A percentile compares a stretch with the other conserved stretches of the same genome.
Evolutionary conservation across 1,284 basidiomycete genomes (phyloP).

Genomic region (Tetrapyrgos nigripes): DNA sequence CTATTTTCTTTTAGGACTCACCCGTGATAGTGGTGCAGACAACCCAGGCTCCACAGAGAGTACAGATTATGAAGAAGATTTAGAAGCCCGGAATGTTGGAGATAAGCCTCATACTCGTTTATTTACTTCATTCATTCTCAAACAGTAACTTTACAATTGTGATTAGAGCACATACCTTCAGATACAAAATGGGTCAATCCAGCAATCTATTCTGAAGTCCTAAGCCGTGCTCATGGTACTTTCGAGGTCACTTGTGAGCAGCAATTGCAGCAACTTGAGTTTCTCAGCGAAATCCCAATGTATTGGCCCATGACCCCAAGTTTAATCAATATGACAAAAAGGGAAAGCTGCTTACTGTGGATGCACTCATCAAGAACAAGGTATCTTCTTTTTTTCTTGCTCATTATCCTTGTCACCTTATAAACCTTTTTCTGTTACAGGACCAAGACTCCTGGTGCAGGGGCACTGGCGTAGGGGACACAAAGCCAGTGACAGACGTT

Average conservation of each 20-base stretch:
- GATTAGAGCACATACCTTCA: background rate
- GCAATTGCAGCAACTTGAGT: background rate
- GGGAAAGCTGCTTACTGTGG: background rate
- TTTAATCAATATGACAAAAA: background rate
- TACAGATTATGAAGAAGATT: background rate
- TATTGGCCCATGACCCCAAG: conserved; percentile 14
- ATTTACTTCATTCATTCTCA: too few species aligned
- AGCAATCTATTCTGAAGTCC: background rate
- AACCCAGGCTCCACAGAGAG: too few species aligned
- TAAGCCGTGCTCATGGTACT: background rate
- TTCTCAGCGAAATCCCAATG: background rate
- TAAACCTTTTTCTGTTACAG: background rate
- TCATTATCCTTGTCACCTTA: background rate
- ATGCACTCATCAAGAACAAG: background rate
- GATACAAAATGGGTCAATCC: background rate
- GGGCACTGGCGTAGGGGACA: background rate
- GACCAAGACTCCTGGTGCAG: conserved; percentile 5
- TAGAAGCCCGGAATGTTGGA: too few species aligned
- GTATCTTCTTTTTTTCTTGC: background rate
- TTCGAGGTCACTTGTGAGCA: background rate
- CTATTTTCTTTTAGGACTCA: too few species aligned
- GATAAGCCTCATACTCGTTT: background rate
- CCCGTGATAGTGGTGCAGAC: too few species aligned
- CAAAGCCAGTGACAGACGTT: conserved; percentile 11
- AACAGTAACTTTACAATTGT: too few species aligned